Evolutionary conservation across 371 early-diverging fungal species (phyloP).

Genomic region (Mycotypha africana): DNA sequence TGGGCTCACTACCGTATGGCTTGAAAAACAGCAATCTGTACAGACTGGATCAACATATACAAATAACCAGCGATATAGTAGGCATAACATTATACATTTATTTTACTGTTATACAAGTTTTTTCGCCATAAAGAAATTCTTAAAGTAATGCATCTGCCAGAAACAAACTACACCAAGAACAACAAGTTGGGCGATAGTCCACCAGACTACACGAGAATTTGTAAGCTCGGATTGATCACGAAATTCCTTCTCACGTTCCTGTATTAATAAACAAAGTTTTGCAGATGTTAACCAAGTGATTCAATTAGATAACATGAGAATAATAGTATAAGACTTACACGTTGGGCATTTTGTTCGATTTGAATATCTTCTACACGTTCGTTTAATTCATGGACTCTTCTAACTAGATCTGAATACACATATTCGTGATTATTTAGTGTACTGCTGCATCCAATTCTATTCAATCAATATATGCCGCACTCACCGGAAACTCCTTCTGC

Average conservation of each 20-base stretch:
- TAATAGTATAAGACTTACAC: constrained; percentile 47
- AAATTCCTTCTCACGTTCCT: constrained; percentile 90
- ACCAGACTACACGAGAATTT: constrained; percentile 82
- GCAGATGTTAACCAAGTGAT: background rate
- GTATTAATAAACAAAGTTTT: background rate
- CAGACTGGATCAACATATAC: too few relatives aligned
- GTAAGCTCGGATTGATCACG: constrained; percentile 78
- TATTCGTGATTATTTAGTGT: too few relatives aligned
- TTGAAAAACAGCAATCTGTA: too few relatives aligned
- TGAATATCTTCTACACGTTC: constrained; percentile 77
- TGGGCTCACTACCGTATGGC: too few relatives aligned
- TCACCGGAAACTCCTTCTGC: constrained; percentile 52
- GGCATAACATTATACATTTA: too few relatives aligned
- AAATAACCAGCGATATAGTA: too few relatives aligned
- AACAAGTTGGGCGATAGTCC: constrained; percentile 82
- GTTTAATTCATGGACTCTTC: constrained; percentile 76
- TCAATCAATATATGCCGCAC: background rate
- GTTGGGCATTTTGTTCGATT: constrained; percentile 85
- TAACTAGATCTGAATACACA: constrained; percentile 59
- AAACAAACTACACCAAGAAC: constrained; percentile 78
- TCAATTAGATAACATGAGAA: too few relatives aligned
- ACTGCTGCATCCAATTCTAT: too few relatives aligned
- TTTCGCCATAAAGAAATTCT: constrained; percentile 90
- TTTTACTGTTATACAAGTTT: constrained; percentile 74
- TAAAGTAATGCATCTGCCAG: constrained; percentile 92